Evolutionary conservation across 148 eudicot genomes (phyloP).

Genomic region (Chenopodium album): DNA sequence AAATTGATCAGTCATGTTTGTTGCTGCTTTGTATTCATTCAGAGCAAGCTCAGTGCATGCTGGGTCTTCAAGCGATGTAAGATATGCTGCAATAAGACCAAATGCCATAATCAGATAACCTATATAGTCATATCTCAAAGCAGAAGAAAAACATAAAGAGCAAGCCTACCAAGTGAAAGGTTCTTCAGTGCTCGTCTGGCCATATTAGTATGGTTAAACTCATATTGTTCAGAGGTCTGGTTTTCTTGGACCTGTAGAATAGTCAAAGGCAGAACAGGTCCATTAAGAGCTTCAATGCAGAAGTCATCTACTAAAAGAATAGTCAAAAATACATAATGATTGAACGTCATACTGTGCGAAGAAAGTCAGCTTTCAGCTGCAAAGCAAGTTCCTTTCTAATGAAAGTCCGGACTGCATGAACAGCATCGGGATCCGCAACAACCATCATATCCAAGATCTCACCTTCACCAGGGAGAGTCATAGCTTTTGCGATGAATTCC

Average conservation of each 20-base stretch:
- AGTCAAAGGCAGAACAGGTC: constrained; percentile 14
- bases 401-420: constrained; percentile 80
- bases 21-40: constrained; percentile 78
- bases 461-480: constrained; percentile 86
- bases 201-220: constrained; percentile 66
- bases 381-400: constrained; percentile 85
- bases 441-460: constrained; percentile 98
- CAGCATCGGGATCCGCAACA: constrained; percentile 99
- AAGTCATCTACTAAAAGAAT: not conserved
- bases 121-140: not conserved
- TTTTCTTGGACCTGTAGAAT: constrained; percentile 70
- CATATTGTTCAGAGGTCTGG: constrained; percentile 69
- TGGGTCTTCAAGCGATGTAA: constrained; percentile 63
- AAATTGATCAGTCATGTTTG: constrained; percentile 93
- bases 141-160: not conserved
- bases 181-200: constrained; percentile 93
- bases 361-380: constrained; percentile 62
- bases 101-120: constrained; percentile 2
- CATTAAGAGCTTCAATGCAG: not conserved
- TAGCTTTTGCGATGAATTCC: constrained; percentile 91
- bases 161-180: constrained; percentile 61
- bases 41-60: constrained; percentile 69
- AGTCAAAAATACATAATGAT: not conserved
- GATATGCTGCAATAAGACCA: constrained; percentile 57
- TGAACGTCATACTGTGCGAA: constrained; percentile 49